phyloP scores from a whole-genome alignment of 1,139 yeast genomes.

The Eremothecium cymbalariae region DNA sequence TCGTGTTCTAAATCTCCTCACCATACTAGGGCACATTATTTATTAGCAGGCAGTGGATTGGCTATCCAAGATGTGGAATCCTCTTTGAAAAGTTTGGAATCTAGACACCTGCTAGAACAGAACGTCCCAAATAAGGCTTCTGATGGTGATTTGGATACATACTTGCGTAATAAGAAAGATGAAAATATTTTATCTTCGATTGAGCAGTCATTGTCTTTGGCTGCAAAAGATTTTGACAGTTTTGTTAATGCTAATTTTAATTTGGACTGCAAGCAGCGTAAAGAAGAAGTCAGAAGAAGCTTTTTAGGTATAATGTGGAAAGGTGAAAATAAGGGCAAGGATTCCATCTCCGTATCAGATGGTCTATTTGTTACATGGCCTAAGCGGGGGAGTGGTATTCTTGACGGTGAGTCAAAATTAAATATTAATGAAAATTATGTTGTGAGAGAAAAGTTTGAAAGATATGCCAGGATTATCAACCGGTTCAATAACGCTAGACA shows the following conservation, averaged over 20 bases:
- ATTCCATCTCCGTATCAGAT: constrained; percentile 7
- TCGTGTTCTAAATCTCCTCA: constrained; percentile 26
- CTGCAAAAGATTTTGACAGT: constrained; percentile 76
- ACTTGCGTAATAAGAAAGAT: constrained; percentile 62
- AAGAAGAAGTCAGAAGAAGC: constrained; percentile 61
- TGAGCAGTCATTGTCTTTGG: constrained; percentile 66
- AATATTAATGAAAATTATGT: constrained; percentile 37
- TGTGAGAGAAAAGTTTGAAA: constrained; percentile 55
- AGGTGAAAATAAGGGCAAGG: constrained; percentile 11
- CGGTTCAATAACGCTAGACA: constrained; percentile 65
- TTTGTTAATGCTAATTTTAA: constrained; percentile 66
- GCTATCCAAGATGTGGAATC: constrained; percentile 80
- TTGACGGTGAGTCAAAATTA: constrained; percentile 32
- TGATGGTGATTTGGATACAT: constrained; percentile 43
- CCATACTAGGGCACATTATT: constrained; percentile 81
- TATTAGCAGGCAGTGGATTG: constrained; percentile 83
- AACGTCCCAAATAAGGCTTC: constrained; percentile 19
- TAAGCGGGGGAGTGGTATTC: constrained; percentile 23
- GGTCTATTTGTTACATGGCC: constrained; percentile 26
- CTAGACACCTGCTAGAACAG: constrained; percentile 17
- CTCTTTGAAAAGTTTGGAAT: constrained; percentile 42
- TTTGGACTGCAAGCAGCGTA: constrained; percentile 76
- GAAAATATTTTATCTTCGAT: constrained; percentile 77
- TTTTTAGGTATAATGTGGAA: constrained; percentile 42
- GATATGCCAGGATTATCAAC: constrained; percentile 63